Conservation (phyloP, 306 rosid species). For the Prosopis cineraria region DNA sequence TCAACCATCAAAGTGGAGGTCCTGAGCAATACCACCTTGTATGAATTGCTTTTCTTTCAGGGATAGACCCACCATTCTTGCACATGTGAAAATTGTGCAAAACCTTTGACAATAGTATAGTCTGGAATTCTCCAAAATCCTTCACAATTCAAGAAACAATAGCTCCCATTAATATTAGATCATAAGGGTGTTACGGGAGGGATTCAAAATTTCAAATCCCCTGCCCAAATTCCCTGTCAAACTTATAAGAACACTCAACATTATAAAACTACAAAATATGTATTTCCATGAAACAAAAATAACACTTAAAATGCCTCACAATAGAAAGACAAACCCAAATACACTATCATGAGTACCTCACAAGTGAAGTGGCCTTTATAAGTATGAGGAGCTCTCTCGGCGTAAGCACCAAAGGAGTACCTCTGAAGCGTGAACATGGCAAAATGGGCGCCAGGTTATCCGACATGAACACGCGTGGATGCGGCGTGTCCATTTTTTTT, state of each 20-base stretch:
- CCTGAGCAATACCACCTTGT: constrained; percentile 85
- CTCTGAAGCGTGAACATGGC: no score
- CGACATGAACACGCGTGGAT: no score
- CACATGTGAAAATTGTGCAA: background rate
- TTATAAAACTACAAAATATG: no score
- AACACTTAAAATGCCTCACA: no score
- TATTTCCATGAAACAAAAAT: no score
- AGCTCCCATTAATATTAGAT: background rate
- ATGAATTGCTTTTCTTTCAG: constrained; percentile 69
- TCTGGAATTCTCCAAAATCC: background rate
- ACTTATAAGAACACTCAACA: background rate
- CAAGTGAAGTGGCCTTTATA: no score
- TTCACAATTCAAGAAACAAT: background rate
- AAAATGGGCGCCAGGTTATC: no score
- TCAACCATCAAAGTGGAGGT: constrained; percentile 89
- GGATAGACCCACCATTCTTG: constrained; percentile 76
- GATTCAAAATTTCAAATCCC: background rate
- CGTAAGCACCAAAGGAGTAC: no score
- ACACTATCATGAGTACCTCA: no score
- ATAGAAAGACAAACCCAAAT: no score
- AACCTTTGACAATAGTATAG: background rate
- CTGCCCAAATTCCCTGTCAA: background rate
- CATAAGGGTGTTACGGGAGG: background rate
- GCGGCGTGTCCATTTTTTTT: no score
- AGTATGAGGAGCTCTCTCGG: no score